Base-by-base conservation (phyloP, 164 flowering plant genomes). In the Vitis riparia region DNA sequence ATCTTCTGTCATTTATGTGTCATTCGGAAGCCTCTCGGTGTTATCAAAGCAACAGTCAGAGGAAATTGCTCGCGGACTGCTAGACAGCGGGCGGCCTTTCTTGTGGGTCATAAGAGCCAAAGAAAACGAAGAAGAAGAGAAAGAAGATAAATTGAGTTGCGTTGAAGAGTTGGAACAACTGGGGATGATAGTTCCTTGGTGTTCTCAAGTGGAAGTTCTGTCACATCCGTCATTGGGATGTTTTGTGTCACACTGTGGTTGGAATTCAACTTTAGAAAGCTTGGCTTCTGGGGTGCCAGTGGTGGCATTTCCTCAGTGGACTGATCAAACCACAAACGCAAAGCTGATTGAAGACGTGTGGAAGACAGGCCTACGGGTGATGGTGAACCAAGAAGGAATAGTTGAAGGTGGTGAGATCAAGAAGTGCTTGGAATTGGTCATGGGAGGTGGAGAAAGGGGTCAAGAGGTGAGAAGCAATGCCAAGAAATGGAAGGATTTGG, bases 131-230 rank as follows among this genome's bases (percentile, higher is more conserved):
- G 51, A 52, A 51, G 70, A 63, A 16, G 60, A 68, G 2, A 32
- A 37, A 8, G 74, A 67, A 17, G 71, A 66, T 11, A 17, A 55
- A 29, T n/a, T 71, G 29, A 67, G 58, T 12, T 48, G 66, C 58
- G 32, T 13, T 15, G 68, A 68, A 44, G 82, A 79, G 30, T 51
- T 75, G 44, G 57, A 71, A 44, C 14, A 27, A 29, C 16, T 49
- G 29, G 89, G 88, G 57, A 65, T 79, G 72, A 77, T 84, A 47
- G 86, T 84, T 44, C 52, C 68, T 1, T 86, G 89, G 89, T 84
- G 87, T 63, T 51, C 79, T 3, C 88, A 86, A 55, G 58, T 78
- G 55, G 81, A 77, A 65, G 87, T 86, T 11, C 64, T 84, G 16
- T 56, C 66, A 0, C 82, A 84, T 59, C 65, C 64, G 7, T 70